Percentiles rank a stretch among this genome's conserved stretches.
These are phyloP conservation scores for Linum trigynum DNA, from an alignment of 345 rosid species.

Conservation along the genomic window DNA sequence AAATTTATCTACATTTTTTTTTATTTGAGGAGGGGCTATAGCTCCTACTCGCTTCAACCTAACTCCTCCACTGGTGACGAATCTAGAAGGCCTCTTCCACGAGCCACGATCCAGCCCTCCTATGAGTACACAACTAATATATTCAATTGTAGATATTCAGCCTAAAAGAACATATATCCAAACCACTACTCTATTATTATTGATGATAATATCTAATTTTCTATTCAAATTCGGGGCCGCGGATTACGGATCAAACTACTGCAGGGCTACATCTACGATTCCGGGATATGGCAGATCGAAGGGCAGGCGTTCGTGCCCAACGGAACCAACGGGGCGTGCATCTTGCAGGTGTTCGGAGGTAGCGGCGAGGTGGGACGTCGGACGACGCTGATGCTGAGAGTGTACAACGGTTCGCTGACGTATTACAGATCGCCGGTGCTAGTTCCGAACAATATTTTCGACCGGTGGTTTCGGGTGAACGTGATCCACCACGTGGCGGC, in stretches of 20 bases:
- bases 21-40: too few relatives aligned
- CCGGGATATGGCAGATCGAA: not conserved
- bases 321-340: not conserved
- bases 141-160: too few relatives aligned
- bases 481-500: constrained; percentile 30
- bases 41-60: too few relatives aligned
- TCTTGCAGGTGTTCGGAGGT: not conserved
- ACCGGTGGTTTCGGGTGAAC: constrained; percentile 21
- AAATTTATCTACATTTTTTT: too few relatives aligned
- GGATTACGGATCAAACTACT: not conserved
- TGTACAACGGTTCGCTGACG: not conserved
- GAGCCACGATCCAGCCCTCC: too few relatives aligned
- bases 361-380: not conserved
- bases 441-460: not conserved
- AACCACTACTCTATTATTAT: too few relatives aligned
- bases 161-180: too few relatives aligned
- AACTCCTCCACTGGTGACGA: too few relatives aligned
- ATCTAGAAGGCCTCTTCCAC: too few relatives aligned
- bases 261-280: not conserved
- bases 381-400: not conserved
- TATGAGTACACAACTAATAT: too few relatives aligned
- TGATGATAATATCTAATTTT: too few relatives aligned
- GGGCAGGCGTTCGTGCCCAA: not conserved
- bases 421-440: not conserved
- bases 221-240: too few relatives aligned